Percentiles rank a stretch among this genome's conserved stretches.
phyloP scores from a whole-genome alignment of 2,329 filamentous ascomycete genomes.

The Hypocrella siamensis region DNA sequence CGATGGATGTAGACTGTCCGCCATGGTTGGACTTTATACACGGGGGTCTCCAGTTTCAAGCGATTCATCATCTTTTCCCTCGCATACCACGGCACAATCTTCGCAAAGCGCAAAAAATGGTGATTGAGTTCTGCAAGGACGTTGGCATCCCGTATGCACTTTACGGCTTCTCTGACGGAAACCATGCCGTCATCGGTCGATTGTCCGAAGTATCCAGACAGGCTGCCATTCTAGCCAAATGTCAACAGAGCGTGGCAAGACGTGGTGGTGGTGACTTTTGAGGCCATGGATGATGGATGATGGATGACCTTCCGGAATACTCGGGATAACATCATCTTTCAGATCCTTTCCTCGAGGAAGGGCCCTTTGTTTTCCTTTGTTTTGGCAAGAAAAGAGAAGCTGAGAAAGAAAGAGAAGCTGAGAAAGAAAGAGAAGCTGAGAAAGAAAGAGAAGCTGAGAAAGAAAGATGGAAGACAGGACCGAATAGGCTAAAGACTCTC shows the following conservation, averaged over 20 bases:
- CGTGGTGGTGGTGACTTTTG: constrained; percentile 1
- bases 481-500: too few species aligned
- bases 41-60: constrained; percentile 79
- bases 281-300: background rate
- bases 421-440: too few species aligned
- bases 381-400: too few species aligned
- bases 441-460: too few species aligned
- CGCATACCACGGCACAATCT: constrained; percentile 76
- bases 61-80: constrained; percentile 74
- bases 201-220: constrained; percentile 69
- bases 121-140: constrained; percentile 68
- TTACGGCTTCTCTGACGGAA: constrained; percentile 73
- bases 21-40: constrained; percentile 82
- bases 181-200: constrained; percentile 61
- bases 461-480: too few species aligned
- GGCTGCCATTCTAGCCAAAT: constrained; percentile 61
- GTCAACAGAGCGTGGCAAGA: constrained; percentile 26
- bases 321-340: too few species aligned
- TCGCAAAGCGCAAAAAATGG: constrained; percentile 55
- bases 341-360: too few species aligned
- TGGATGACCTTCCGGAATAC: too few species aligned
- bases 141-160: constrained; percentile 73
- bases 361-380: too few species aligned
- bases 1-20: constrained; percentile 85
- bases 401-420: too few species aligned